These are phyloP conservation scores for Agaricus subrufescens DNA, from an alignment of 768 basidiomycete genomes.

Conservation along the genomic window DNA sequence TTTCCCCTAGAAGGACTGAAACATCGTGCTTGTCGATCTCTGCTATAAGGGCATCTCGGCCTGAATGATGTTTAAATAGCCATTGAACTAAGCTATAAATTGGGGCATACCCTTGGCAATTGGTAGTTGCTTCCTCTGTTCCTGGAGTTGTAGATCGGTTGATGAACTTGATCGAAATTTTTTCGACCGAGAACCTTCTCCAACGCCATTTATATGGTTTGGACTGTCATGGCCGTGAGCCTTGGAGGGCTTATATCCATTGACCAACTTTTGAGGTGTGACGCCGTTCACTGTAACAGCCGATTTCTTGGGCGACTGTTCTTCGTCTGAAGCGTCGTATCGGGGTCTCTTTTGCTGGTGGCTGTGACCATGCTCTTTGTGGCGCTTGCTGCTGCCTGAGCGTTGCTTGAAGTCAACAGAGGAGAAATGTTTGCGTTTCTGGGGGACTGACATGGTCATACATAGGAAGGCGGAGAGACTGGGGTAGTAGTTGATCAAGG, in stretches of 20 bases:
- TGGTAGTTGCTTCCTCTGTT: conserved; percentile 68
- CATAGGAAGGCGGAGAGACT: conserved; percentile 6
- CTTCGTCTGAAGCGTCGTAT: conserved; percentile 36
- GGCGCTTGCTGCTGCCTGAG: background rate
- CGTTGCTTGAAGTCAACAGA: conserved; percentile 7
- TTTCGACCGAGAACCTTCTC: conserved; percentile 12
- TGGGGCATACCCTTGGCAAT: conserved; percentile 64
- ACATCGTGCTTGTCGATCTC: conserved; percentile 78
- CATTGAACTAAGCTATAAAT: background rate
- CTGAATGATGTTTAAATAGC: conserved; percentile 31
- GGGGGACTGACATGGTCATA: conserved; percentile 11
- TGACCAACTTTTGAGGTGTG: conserved; percentile 10
- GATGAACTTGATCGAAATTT: conserved; percentile 20
- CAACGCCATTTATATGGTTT: background rate
- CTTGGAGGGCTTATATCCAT: conserved; percentile 27
- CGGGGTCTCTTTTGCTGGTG: conserved; percentile 19
- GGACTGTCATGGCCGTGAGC: conserved; percentile 10
- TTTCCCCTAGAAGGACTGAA: conserved; percentile 90
- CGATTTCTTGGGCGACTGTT: conserved; percentile 21
- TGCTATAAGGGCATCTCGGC: conserved; percentile 68
- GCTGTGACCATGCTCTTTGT: background rate
- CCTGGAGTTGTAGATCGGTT: conserved; percentile 38
- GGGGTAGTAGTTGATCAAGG: background rate
- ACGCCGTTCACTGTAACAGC: conserved; percentile 25
- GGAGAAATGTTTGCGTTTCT: conserved; percentile 5